These are phyloP conservation scores for Elsinoe fawcettii DNA, from an alignment of 2,329 filamentous ascomycete species.

Conservation along the genomic window DNA sequence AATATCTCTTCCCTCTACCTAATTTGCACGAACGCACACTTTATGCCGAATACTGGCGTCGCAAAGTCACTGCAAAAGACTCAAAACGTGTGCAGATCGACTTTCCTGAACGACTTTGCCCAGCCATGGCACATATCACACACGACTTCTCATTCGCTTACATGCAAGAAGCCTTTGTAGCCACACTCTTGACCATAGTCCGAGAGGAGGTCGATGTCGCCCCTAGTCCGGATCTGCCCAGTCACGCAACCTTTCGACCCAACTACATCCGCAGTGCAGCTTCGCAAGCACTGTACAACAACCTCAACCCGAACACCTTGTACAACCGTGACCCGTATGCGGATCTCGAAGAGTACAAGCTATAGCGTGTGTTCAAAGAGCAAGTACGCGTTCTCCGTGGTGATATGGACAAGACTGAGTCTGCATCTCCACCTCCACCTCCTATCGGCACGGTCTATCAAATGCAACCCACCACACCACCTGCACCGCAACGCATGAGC, in stretches of 20 bases:
- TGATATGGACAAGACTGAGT: slow-evolving; percentile 41
- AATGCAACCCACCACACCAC: neutral
- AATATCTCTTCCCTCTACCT: slow-evolving; percentile 52
- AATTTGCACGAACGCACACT: slow-evolving; percentile 44
- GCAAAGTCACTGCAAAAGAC: slow-evolving; percentile 38
- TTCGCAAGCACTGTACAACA: slow-evolving; percentile 9
- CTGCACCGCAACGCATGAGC: slow-evolving; percentile 2
- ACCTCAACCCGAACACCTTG: slow-evolving; percentile 24
- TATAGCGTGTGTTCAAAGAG: slow-evolving; percentile 57
- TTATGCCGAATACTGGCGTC: slow-evolving; percentile 58
- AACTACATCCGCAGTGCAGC: slow-evolving; percentile 2
- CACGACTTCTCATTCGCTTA: slow-evolving; percentile 62
- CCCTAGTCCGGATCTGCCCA: neutral
- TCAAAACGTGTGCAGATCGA: slow-evolving; percentile 49
- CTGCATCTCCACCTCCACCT: neutral
- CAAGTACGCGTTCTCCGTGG: slow-evolving; percentile 54
- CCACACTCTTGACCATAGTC: slow-evolving; percentile 53
- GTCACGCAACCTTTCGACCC: neutral
- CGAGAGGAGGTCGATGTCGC: slow-evolving; percentile 24
- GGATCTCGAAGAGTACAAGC: slow-evolving; percentile 43
- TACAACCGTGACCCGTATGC: slow-evolving; percentile 27
- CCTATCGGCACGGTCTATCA: too few species aligned
- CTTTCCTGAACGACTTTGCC: slow-evolving; percentile 53
- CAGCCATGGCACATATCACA: slow-evolving; percentile 55
- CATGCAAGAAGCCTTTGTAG: slow-evolving; percentile 62